Conservation (phyloP, 306 rosid species). For the Herpetospermum pedunculosum region DNA sequence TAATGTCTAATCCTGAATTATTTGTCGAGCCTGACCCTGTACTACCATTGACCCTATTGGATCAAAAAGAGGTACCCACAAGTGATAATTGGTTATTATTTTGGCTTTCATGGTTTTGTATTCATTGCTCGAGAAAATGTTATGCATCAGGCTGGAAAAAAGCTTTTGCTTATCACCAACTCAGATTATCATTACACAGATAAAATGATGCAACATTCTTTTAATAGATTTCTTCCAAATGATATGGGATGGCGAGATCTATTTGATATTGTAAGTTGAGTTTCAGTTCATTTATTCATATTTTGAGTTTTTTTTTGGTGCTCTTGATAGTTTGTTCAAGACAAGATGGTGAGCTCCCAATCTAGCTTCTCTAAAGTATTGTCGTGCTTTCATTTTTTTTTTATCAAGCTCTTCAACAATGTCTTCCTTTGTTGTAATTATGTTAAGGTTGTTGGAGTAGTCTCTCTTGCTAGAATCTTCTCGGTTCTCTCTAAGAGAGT, state of each 20-base stretch:
- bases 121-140: constrained; percentile 10
- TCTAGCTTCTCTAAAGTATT: neutral
- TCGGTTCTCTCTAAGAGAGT: neutral
- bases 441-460: neutral
- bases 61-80: constrained; percentile 76
- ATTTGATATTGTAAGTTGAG: constrained; percentile 78
- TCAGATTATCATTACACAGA: constrained; percentile 86
- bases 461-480: neutral
- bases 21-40: constrained; percentile 93
- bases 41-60: constrained; percentile 83
- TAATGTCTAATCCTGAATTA: constrained; percentile 92
- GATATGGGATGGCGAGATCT: constrained; percentile 95
- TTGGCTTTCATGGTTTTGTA: constrained; percentile 13
- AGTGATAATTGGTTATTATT: constrained; percentile 1
- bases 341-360: neutral
- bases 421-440: neutral
- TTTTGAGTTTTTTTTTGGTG: neutral
- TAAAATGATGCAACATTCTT: constrained; percentile 96
- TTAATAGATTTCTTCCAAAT: constrained; percentile 88
- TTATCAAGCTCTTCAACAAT: neutral
- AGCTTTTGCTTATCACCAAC: constrained; percentile 89
- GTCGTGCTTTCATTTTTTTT: neutral
- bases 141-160: constrained; percentile 80
- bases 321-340: neutral
- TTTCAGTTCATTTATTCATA: neutral